Base-by-base conservation (phyloP, 176 grass and related monocot species). In the Microstegium vimineum region DNA sequence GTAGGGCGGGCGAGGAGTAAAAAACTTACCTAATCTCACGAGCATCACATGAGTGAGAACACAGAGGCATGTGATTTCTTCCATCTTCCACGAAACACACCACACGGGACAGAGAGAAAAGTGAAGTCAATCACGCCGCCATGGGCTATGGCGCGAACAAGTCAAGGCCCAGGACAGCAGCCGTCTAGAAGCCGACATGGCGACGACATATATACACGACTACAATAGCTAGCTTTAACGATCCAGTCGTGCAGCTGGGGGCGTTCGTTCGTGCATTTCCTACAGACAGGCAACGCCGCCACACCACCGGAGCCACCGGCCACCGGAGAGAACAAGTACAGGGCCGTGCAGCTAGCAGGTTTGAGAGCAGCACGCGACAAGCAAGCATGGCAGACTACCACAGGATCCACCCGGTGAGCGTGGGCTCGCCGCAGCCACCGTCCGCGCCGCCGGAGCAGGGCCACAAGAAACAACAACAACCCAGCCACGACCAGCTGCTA, bases 351-450 rank as follows among this genome's bases (percentile, higher is more conserved):
- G 56, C 56, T n/a, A 11, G 56, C 56, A 12, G 54, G 54, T 10
- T 4, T 57, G 54, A 51, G 28, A 35, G 57, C 54, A 26, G 8
- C 30, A 28, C 25, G 3, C 77, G 89, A 43, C 30, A n/a, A 46
- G 3, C 30, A n/a, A 46, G 3, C 80, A 94, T 86, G 90, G 72
- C 81, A n/a, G 87, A 88, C 52, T 52, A 83, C 85, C 88, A 95
- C 30, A 91, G 71, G 52, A 89, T 98, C 79, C 86, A 98, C 51
- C 95, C 95, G 16, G 79, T 68, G 12, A 78, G 42, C 71, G 46
- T 79, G 63, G 92, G 84, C 30, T 62, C 74, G 31, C 81, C 26
- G 75, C 27, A 23, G 8, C 20, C 2, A 25, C 62, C 86, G 45
- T 71, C 82, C 0, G 74, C 62, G 47, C 26, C 79, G 20, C 66